Conservation (phyloP, 1,284 basidiomycete genomes). For the Xerocomus nothofagi region DNA sequence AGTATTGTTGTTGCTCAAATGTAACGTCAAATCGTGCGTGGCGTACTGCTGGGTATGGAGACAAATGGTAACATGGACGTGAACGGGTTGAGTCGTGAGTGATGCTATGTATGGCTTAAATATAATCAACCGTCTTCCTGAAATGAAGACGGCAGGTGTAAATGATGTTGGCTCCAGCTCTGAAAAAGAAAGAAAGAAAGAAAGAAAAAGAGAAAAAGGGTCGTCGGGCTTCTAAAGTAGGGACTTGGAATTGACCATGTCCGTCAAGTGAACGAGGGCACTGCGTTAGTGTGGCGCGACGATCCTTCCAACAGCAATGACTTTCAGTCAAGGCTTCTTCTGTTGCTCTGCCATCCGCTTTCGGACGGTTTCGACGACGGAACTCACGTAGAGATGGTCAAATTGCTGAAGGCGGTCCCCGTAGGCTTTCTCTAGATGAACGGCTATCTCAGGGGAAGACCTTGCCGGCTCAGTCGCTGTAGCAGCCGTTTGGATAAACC, state of each 20-base stretch:
- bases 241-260: slow-evolving; percentile 7
- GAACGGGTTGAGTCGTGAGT: slow-evolving; percentile 4
- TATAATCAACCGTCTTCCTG: slow-evolving; percentile 11
- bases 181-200: too few relatives aligned
- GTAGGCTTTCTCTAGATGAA: slow-evolving; percentile 31
- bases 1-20: neutral
- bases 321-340: slow-evolving; percentile 28
- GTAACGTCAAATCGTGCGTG: neutral
- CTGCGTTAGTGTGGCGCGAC: slow-evolving; percentile 7
- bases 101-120: slow-evolving; percentile 7
- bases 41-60: slow-evolving; percentile 1
- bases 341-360: slow-evolving; percentile 37
- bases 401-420: slow-evolving; percentile 35
- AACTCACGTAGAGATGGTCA: slow-evolving; percentile 37
- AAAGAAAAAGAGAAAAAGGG: too few relatives aligned
- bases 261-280: slow-evolving; percentile 4
- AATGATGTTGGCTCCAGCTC: slow-evolving; percentile 3
- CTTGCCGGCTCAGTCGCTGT: slow-evolving; percentile 25
- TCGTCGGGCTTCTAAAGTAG: slow-evolving; percentile 21
- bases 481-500: slow-evolving; percentile 27
- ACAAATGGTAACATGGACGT: slow-evolving; percentile 4
- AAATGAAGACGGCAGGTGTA: neutral
- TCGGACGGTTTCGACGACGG: slow-evolving; percentile 34
- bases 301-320: slow-evolving; percentile 14
- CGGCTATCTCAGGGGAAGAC: slow-evolving; percentile 29